Percentiles rank a stretch among this genome's conserved stretches.
phyloP scores from a whole-genome alignment of 208 protist genomes.

The Crithidia acanthocephali region DNA sequence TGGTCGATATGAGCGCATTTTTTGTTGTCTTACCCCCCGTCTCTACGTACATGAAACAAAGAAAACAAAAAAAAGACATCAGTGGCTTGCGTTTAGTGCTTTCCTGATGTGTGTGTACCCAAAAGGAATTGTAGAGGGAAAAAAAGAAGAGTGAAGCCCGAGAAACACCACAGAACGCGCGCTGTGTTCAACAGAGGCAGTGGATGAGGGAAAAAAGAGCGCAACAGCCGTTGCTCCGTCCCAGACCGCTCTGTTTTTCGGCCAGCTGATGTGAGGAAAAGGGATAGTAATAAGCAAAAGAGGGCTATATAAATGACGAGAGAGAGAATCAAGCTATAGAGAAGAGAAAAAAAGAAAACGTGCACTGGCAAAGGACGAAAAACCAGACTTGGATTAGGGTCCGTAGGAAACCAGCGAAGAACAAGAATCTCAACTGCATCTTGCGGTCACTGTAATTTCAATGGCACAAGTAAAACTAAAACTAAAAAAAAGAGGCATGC shows the following conservation, averaged over 20 bases:
- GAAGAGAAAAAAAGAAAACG: conserved; percentile 10
- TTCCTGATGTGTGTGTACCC: not conserved
- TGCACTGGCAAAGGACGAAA: conserved; percentile 1
- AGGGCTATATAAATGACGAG: too few relatives aligned
- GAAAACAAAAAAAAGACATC: not conserved
- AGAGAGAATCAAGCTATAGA: not conserved
- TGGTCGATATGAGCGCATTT: not conserved
- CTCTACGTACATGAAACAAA: not conserved
- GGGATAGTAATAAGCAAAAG: not conserved
- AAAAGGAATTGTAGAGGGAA: not conserved
- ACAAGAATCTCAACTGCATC: not conserved
- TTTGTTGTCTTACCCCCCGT: not conserved
- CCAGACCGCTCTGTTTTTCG: not conserved
- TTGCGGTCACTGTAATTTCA: not conserved
- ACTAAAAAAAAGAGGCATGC: conserved; percentile 5
- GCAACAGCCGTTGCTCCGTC: not conserved
- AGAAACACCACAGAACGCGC: not conserved
- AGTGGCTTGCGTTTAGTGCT: not conserved
- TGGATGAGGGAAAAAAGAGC: not conserved
- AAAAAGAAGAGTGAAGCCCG: not conserved
- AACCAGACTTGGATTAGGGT: too few relatives aligned
- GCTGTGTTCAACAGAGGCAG: not conserved
- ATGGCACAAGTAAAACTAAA: not conserved
- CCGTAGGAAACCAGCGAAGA: not conserved
- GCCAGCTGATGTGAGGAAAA: not conserved